Evolutionary conservation across 2,329 filamentous ascomycete genomes (phyloP), one percentile per base, ranked within the genome.

Genomic region (Talaromyces sp.): DNA sequence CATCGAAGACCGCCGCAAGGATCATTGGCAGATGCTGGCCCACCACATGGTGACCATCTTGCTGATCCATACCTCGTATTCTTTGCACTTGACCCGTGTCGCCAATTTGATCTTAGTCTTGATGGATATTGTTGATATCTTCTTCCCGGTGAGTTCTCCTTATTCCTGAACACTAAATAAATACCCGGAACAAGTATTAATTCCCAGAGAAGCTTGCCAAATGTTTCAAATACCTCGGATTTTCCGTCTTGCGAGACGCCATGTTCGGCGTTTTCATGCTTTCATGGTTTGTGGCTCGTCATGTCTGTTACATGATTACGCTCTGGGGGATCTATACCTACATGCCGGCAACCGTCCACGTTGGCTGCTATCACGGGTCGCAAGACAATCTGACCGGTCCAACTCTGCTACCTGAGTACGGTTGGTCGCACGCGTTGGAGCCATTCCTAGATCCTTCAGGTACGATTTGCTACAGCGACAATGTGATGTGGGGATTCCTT

Each of bases 1-100:
- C 75, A 91, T 96, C 62, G 92, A 96, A 75, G 89, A 93, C 74
- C 86, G 89, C 63, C 85, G 92, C 69, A 96, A 96, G 77, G 91
- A 96, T 69, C 88, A 96, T 75, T 88, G 85, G 80, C 91, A 96
- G 75, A 96, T 96, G 92, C 86, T 96, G 66, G 86, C 85, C 21
- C 91, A 96, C 74, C 92, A 96, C 77, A 84, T 96, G 72, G 85
- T 96, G 71, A 96, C 91, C n/a, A 88, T 87, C 67, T 77, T 81
- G 4, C 83, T 96, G 56, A 87, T 96, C 64, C 86, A 86, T 59
- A 81, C 85, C 38, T 91, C 88, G 68, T 96, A 96, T 73, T 84
- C 84, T 65, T 95, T 91, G 73, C 87, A 91, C 71, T 84, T 89
- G 70, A 92, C 87, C 50, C 86, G 87, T 38, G 89, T 95, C 29